Base-by-base conservation (phyloP, 2,329 filamentous ascomycete genomes). In the Aspergillus sp. region DNA sequence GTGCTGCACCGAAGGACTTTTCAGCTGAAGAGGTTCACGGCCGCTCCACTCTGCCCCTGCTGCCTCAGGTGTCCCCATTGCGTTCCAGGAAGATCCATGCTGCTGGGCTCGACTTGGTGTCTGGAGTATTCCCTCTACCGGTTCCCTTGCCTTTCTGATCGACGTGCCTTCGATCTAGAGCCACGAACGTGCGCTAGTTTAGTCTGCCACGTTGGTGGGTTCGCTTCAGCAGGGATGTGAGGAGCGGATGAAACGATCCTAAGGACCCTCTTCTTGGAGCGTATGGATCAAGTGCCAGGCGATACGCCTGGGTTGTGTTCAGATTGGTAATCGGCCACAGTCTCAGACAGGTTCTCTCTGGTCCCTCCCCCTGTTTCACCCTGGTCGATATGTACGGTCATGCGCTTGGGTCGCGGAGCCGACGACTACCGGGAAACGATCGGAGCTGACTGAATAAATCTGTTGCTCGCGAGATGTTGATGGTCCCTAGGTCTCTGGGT, bases 21-120 rank as follows among this genome's bases (percentile, higher is more conserved):
- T 55, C 53, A 55, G 53, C 53, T 55, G 53, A 47, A 44, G 17
- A 47, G n/a, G 42, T 47, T 43, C 30, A 40, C 32, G 35, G 35
- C 2, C 13, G 6, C 13, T 17, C 14, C 35, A n/a, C 14, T 38
- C 4, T 38, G 14, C 16, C 35, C 35, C 16, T 38, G 14, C 35
- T 38, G 35, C 35, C 35, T 38, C 35, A 38, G 14, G 35, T 38
- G 13, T n/a, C 40, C 16, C 19, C 40, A n/a, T 8, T 20, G 13
- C 38, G 38, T n/a, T n/a, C n/a, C 40, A 38, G 35, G 14, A 17
- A n/a, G 14, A 38, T n/a, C 35, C 14, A 38, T 38, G 35, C 35
- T n/a, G 35, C 35, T n/a, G 35, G 35, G 16, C 35, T 38, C 26
- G 35, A 17, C 35, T 38, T 38, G 14, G 13, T 38, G 14, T 17